Base-by-base conservation (phyloP, 2,329 filamentous ascomycete species). In the Diaporthe batatas region DNA sequence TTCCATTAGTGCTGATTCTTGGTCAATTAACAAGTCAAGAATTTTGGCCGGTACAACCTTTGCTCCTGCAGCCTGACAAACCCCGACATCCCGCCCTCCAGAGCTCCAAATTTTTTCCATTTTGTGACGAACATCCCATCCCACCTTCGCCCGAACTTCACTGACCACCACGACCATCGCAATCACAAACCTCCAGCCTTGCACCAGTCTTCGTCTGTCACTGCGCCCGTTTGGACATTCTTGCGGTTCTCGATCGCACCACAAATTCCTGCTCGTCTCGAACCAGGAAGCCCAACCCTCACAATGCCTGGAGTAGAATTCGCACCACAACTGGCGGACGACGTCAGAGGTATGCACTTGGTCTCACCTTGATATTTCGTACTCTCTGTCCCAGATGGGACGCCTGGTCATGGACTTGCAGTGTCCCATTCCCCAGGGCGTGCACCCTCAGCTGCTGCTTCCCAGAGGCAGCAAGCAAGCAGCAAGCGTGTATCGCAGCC, bases 221-320 rank as follows among this genome's bases (percentile, higher is more conserved):
- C 65, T 44, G 47, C 54, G 55, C 72, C 42, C 39, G 47, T 23
- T 39, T 36, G 23, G 7, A 36, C 11, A 51, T 18, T 32, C 29
- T 6, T 54, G 47, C 69, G 68, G 29, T 16, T 53, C 39, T 62
- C 57, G 47, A 59, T 54, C 53, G 49, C 51, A 23, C 55, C 49
- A 58, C 58, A 68, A 68, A 68, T 55, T 55, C 62, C 51, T 62
- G 57, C 69, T 57, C 25, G 11, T 32, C 49, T 32, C 49, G 47
- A 68, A 51, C 58, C 49, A 55, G 68, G 42, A 74, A 72, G 68
- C 34, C 59, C 51, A 68, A 34, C 53, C 57, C 18, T 53, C 75
- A 82, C 68, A 59, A 86, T 86, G 84, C 81, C 84, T 74, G 82
- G 81, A 77, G 76, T 82, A 75, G 81, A 84, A 65, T 82, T 83